Evolutionary conservation across 2,329 filamentous ascomycete genomes (phyloP).

Genomic region (Aspergillus latus): DNA sequence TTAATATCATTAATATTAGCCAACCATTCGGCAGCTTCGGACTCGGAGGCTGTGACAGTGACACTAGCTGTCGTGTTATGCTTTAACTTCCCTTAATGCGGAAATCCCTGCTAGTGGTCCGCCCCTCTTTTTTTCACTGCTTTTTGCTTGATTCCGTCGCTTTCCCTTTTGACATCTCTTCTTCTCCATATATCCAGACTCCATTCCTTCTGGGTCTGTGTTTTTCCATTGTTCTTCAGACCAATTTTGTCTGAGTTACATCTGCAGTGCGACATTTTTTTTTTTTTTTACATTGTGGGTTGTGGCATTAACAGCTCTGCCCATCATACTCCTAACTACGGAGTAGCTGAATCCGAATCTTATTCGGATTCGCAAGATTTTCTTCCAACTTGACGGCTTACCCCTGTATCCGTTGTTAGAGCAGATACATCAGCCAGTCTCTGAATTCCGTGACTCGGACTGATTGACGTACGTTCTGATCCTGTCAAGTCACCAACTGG

Average conservation of each 20-base stretch:
- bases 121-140: constrained; percentile 11
- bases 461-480: neutral
- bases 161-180: neutral
- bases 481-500: neutral
- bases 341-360: constrained; percentile 6
- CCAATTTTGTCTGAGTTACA: constrained; percentile 18
- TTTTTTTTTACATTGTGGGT: neutral
- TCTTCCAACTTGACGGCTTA: neutral
- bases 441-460: neutral
- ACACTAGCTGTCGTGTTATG: neutral
- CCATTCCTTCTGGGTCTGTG: constrained; percentile 5
- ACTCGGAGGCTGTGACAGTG: neutral
- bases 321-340: constrained; percentile 2
- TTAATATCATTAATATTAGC: neutral
- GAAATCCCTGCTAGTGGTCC: constrained; percentile 21
- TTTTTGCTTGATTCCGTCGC: constrained; percentile 1
- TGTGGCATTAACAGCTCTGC: constrained; percentile 5
- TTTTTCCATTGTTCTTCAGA: neutral
- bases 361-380: neutral
- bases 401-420: neutral
- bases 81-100: constrained; percentile 15
- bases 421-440: neutral
- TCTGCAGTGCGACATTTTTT: constrained; percentile 8
- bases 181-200: constrained; percentile 2
- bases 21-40: neutral